Evolutionary conservation across 2,329 filamentous ascomycete genomes (phyloP), one percentile per base, ranked within the genome.

Genomic region (Alternaria postmessia): DNA sequence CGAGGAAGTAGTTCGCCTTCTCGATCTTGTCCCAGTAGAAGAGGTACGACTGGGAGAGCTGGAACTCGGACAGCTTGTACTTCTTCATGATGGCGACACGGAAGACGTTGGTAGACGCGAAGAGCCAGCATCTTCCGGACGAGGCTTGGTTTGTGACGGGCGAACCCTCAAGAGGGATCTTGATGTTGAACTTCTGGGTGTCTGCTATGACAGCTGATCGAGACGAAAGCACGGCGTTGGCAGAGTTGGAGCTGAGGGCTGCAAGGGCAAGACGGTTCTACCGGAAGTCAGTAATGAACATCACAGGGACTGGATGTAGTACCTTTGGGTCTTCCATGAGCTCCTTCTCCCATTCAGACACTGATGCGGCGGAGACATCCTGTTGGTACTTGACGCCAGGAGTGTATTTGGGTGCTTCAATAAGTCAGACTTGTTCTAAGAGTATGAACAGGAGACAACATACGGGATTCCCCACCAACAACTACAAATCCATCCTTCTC

Each of bases 11-110:
- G 78, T 96, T 96, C 8, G 90, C 85, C 79, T 96, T 96, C 79
- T 97, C 93, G 20, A 96, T 87, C 81, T 96, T 96, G 78, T 97
- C 93, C 90, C 91, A 96, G 84, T 93, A 96, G 81, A 94, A 96
- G 4, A 96, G 85, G 72, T 96, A 96, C 1, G 89, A 85, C 79
- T 96, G 93, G 30, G 90, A 93, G n/a, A 97, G 84, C 82, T 96
- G 91, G 71, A 96, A 96, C 54, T 86, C 83, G 47, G 89, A 86
- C 20, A 96, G 86, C 64, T 88, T 87, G 78, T 96, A 91, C 71
- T 89, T 89, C 79, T 91, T 90, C 90, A 95, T 94, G 47, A 96
- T 83, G 1, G 92, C 90, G n/a, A 96, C 86, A 28, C 93, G 90
- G 80, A 96, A 95, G 57, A 96, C 89, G 70, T 96, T 96, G n/a